These are phyloP conservation scores for Piper betle DNA, from an alignment of 164 flowering plant genomes.

Conservation along the genomic window DNA sequence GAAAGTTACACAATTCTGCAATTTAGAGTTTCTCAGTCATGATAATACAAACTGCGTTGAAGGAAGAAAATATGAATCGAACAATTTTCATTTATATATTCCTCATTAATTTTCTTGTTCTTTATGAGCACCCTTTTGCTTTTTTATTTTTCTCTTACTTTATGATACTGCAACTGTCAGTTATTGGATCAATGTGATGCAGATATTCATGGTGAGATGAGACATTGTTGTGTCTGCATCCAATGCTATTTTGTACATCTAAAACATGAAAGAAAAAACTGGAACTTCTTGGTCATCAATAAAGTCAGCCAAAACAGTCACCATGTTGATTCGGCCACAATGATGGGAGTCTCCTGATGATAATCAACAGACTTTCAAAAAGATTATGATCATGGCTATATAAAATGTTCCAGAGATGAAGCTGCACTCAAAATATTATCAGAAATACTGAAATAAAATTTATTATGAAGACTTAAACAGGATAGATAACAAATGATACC, in stretches of 20 bases:
- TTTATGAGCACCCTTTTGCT: neutral
- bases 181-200: constrained; percentile 6
- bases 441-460: constrained; percentile 3
- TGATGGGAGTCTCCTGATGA: constrained; percentile 12
- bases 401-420: constrained; percentile 13
- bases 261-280: constrained; percentile 30
- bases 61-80: too few relatives aligned
- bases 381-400: constrained; percentile 15
- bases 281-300: constrained; percentile 58
- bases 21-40: too few relatives aligned
- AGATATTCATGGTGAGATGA: constrained; percentile 5
- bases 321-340: constrained; percentile 18
- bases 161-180: neutral
- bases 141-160: neutral
- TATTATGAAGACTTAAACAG: constrained; percentile 6
- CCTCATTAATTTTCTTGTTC: too few relatives aligned
- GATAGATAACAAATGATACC: constrained; percentile 15
- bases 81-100: too few relatives aligned
- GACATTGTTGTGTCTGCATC: constrained; percentile 10
- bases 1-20: too few relatives aligned
- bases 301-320: constrained; percentile 61
- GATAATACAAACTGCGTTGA: neutral
- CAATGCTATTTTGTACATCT: constrained; percentile 28
- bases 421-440: constrained; percentile 11
- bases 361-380: constrained; percentile 10